Evolutionary conservation across 2,329 filamentous ascomycete species (phyloP).

Genomic region (Aspergillus ochraceus): DNA sequence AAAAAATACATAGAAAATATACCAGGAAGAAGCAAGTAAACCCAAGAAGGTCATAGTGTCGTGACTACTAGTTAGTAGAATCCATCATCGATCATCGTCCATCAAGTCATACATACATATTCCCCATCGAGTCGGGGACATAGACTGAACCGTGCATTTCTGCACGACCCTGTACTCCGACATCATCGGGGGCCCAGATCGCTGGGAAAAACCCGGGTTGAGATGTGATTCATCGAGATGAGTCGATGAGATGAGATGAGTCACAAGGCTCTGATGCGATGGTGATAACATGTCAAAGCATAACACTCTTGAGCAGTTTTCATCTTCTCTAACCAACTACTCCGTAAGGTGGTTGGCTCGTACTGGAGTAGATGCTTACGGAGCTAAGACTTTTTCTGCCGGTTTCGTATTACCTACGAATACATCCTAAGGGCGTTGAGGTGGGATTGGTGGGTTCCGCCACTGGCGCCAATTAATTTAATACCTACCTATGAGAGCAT

Average conservation of each 20-base stretch:
- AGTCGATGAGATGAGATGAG: background rate
- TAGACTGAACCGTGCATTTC: slow-evolving; percentile 18
- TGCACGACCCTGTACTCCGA: slow-evolving; percentile 10
- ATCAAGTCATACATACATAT: background rate
- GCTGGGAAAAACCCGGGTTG: background rate
- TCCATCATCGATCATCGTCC: background rate
- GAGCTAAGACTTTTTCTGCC: background rate
- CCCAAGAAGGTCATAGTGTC: background rate
- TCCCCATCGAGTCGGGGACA: slow-evolving; percentile 17
- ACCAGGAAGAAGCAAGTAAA: too few relatives aligned
- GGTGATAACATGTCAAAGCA: background rate
- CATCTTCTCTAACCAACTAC: background rate
- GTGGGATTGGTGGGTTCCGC: slow-evolving; percentile 7
- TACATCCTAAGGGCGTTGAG: background rate
- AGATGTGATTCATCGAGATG: slow-evolving; percentile 10
- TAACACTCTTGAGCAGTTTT: too few relatives aligned
- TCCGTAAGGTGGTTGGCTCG: too few relatives aligned
- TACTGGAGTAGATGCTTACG: too few relatives aligned
- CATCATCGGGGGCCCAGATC: slow-evolving; percentile 1
- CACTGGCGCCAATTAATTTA: slow-evolving; percentile 1
- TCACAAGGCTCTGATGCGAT: background rate
- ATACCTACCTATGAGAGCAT: too few relatives aligned
- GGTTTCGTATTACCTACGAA: background rate
- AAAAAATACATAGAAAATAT: too few relatives aligned
- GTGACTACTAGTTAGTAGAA: too few relatives aligned